A percentile compares a stretch with the other conserved stretches of the same genome.
Conservation (phyloP, 2,329 filamentous ascomycete species). For the Exophiala calicioides region DNA sequence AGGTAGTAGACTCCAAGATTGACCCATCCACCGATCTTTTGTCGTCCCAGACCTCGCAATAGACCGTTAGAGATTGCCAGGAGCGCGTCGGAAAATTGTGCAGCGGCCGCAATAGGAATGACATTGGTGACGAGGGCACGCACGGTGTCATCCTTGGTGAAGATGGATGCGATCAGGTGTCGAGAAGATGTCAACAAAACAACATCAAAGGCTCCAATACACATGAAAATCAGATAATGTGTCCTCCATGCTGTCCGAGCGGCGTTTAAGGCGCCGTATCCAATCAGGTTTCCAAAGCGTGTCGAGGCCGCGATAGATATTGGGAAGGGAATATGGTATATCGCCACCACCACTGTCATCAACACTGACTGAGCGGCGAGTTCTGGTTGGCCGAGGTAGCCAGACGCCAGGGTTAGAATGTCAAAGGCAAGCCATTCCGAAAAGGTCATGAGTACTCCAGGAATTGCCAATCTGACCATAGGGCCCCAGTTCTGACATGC, state of each 20-base stretch:
- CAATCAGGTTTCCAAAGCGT: constrained; percentile 80
- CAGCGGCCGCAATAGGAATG: constrained; percentile 72
- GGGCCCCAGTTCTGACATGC: constrained; percentile 68
- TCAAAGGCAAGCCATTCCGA: constrained; percentile 86
- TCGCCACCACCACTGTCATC: constrained; percentile 73
- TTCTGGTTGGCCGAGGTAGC: constrained; percentile 68
- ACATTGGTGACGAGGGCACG: constrained; percentile 62
- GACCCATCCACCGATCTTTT: constrained; percentile 77
- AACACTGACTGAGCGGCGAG: constrained; percentile 80
- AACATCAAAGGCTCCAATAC: constrained; percentile 72
- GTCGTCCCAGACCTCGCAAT: constrained; percentile 74
- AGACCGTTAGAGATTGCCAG: constrained; percentile 73
- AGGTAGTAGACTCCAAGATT: constrained; percentile 77
- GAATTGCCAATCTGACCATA: constrained; percentile 76
- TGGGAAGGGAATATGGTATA: constrained; percentile 82
- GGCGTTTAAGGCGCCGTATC: constrained; percentile 71
- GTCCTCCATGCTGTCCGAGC: constrained; percentile 72
- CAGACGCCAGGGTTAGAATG: constrained; percentile 71
- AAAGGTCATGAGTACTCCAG: constrained; percentile 81
- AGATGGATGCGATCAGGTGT: constrained; percentile 67
- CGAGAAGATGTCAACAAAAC: constrained; percentile 64
- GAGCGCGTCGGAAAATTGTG: constrained; percentile 78
- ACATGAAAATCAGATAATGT: constrained; percentile 60
- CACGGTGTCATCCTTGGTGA: constrained; percentile 65
- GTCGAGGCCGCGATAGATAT: constrained; percentile 79